Evolutionary conservation across 2,329 filamentous ascomycete genomes (phyloP), one percentile per base, ranked within the genome.

Genomic region (Diaporthe batatas): DNA sequence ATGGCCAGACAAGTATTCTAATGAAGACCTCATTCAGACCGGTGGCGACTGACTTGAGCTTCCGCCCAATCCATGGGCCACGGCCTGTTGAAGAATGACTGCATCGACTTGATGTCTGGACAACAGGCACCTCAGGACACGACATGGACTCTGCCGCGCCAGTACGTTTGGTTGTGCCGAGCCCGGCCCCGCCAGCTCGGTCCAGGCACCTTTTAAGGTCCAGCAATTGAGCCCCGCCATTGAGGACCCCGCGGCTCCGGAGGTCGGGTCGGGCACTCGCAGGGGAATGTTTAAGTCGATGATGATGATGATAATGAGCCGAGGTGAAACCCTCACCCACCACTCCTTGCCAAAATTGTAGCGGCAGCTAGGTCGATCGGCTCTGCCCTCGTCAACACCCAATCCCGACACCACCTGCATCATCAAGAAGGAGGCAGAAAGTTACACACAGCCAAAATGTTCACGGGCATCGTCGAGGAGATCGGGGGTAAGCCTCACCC

Each of bases 401-500:
- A 55, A 49, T 23, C 5, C 2, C 23, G 23, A 47, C 18, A 47
- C 32, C 5, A 18, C 10, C 2, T 36, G 23, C 21, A 47, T 39
- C 12, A 53, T 16, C 42, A 29, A 18, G 12, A 6, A 10, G 8
- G 47, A 62, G 47, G 44, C 44, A n/a, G 29, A 29, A 25, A 47
- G 18, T 18, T 39, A 2, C 25, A 49, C 34, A 62, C 32, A 55
- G 14, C 25, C 77, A 82, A 68, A 74, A 98, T 99, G 96, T 98
- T 99, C 81, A 98, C 96, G 72, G 96, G 96, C 77, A 93, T 98
- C 75, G 94, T 98, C 70, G 95, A 98, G 85, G 93, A 92, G 75
- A 92, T 98, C 76, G 96, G 96, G 86, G 95, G 96, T 97, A 86
- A 84, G 91, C 86, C 23, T 34, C 55, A 6, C 18, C 54, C 18